These are phyloP conservation scores for Cenchrus purpureus DNA, from an alignment of 176 grass and related monocot genomes.

Conservation along the genomic window DNA sequence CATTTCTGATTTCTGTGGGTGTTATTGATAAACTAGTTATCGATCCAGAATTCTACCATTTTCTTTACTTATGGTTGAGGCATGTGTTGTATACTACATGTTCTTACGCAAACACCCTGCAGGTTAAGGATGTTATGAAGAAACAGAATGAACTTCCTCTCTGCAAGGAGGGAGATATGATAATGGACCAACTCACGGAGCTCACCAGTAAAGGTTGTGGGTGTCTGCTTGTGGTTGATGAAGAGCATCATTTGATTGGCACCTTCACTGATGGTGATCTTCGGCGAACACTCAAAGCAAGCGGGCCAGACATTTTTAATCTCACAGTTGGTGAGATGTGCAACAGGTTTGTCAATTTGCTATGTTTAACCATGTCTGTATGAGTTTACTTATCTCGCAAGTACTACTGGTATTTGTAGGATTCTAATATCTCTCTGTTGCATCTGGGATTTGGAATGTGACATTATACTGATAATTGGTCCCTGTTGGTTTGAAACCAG, in stretches of 20 bases:
- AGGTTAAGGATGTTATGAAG: constrained; percentile 99
- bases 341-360: constrained; percentile 71
- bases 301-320: constrained; percentile 70
- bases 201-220: constrained; percentile 92
- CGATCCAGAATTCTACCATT: neutral
- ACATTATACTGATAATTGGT: neutral
- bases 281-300: constrained; percentile 74
- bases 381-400: neutral
- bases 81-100: constrained; percentile 1
- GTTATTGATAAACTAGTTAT: neutral
- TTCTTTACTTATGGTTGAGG: constrained; percentile 2
- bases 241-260: constrained; percentile 71
- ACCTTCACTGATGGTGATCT: constrained; percentile 94
- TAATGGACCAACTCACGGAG: constrained; percentile 95
- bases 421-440: neutral
- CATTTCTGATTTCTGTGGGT: neutral
- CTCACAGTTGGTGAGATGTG: constrained; percentile 96
- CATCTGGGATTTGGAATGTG: neutral
- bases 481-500: neutral
- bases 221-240: constrained; percentile 93
- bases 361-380: neutral
- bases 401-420: neutral
- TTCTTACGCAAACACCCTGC: constrained; percentile 11
- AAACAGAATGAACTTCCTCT: constrained; percentile 87
- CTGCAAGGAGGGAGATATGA: constrained; percentile 95